Percentiles rank a stretch among this genome's conserved stretches.
Evolutionary conservation across 2,329 filamentous ascomycete species (phyloP).

Genomic region (Dactylonectria macrodidyma): DNA sequence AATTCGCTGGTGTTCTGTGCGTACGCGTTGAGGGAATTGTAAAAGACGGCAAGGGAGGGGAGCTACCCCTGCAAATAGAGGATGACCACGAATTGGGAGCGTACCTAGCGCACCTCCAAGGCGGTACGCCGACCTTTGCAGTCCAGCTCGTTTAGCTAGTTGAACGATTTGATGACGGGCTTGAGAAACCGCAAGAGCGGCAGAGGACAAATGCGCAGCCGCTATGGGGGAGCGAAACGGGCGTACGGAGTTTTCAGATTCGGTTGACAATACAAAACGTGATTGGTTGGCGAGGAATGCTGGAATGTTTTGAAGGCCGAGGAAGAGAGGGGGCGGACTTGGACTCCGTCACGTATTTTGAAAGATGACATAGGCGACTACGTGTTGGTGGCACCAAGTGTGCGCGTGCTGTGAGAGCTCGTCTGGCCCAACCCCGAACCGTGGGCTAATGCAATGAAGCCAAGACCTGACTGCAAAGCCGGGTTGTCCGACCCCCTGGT

Average conservation of each 20-base stretch:
- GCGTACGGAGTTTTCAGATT: slow-evolving; percentile 44
- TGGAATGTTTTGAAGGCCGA: slow-evolving; percentile 23
- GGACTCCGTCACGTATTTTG: slow-evolving; percentile 36
- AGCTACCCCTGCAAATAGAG: slow-evolving; percentile 76
- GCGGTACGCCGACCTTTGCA: slow-evolving; percentile 59
- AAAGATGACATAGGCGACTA: slow-evolving; percentile 14
- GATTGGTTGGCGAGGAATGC: slow-evolving; percentile 31
- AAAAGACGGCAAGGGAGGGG: slow-evolving; percentile 70
- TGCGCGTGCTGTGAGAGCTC: not conserved
- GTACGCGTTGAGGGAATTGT: slow-evolving; percentile 77
- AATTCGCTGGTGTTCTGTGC: slow-evolving; percentile 72
- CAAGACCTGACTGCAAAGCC: not conserved
- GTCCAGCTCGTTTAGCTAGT: slow-evolving; percentile 53
- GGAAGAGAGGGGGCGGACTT: slow-evolving; percentile 41
- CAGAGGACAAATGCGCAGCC: not conserved
- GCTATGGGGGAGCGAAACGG: slow-evolving; percentile 25
- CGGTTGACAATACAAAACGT: slow-evolving; percentile 23
- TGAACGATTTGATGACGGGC: slow-evolving; percentile 46
- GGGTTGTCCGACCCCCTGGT: slow-evolving; percentile 6
- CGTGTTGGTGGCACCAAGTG: not conserved
- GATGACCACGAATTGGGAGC: slow-evolving; percentile 80
- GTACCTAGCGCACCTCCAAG: slow-evolving; percentile 77
- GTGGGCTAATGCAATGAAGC: slow-evolving; percentile 14
- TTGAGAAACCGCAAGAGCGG: not conserved
- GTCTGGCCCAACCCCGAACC: not conserved